Percentiles rank a stretch among this genome's conserved stretches.
phyloP scores from a whole-genome alignment of 768 basidiomycete species.

The Cystobasidium onofrii region DNA sequence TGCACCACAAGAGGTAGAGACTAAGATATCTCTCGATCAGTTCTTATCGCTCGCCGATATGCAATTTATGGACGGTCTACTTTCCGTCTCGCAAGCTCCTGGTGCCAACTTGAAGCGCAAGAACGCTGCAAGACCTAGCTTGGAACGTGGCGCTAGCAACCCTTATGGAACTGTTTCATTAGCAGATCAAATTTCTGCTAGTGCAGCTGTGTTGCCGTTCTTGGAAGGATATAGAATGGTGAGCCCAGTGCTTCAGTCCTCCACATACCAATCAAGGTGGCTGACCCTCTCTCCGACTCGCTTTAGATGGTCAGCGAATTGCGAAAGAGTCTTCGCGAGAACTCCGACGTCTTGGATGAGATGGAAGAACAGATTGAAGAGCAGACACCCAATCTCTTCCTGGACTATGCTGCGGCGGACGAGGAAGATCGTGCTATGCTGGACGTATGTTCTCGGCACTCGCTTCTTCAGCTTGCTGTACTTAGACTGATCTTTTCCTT shows the following conservation, averaged over 20 bases:
- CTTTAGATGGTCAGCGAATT: constrained; percentile 31
- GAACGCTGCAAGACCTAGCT: neutral
- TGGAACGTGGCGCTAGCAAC: neutral
- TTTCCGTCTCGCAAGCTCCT: constrained; percentile 30
- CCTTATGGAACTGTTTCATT: constrained; percentile 1
- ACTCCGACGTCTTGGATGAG: constrained; percentile 17
- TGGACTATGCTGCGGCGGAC: constrained; percentile 32
- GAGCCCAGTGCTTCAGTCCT: neutral
- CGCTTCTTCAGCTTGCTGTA: too few species aligned
- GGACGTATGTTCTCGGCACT: constrained; percentile 37
- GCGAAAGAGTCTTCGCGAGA: constrained; percentile 21
- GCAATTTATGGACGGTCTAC: constrained; percentile 39
- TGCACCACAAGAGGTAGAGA: constrained; percentile 5
- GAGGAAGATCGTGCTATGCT: constrained; percentile 38
- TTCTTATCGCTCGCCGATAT: constrained; percentile 37
- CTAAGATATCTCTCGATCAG: constrained; percentile 34
- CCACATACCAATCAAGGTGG: neutral
- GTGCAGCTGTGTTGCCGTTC: constrained; percentile 21
- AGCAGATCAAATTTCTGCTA: constrained; percentile 30
- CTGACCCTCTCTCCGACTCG: neutral
- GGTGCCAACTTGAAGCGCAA: neutral
- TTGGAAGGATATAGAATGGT: constrained; percentile 29
- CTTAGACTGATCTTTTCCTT: too few species aligned
- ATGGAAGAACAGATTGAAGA: constrained; percentile 16
- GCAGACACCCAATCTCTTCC: constrained; percentile 36